Evolutionary conservation across 2,329 filamentous ascomycete genomes (phyloP).

Genomic region (Microcera coccophila): DNA sequence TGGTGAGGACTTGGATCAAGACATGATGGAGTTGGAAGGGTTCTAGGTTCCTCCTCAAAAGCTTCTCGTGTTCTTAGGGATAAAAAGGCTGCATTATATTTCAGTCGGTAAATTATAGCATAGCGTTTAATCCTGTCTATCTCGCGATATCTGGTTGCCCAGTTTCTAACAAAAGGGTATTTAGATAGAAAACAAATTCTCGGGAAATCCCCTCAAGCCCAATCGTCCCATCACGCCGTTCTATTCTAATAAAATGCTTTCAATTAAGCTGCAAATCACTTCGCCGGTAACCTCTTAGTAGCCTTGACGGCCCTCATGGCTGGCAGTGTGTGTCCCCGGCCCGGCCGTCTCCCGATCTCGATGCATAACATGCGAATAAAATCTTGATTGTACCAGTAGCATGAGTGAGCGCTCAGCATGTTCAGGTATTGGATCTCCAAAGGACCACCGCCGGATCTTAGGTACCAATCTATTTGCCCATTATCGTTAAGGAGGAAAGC

Average conservation of each 20-base stretch:
- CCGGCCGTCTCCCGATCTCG: slow-evolving; percentile 74
- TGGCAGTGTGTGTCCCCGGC: slow-evolving; percentile 56
- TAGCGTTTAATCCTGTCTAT: neutral
- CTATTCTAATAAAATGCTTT: slow-evolving; percentile 2
- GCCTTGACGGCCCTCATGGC: slow-evolving; percentile 58
- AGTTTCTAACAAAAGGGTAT: slow-evolving; percentile 4
- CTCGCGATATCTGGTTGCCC: neutral
- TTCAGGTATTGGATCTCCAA: slow-evolving; percentile 95
- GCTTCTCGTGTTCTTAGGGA: too few relatives aligned
- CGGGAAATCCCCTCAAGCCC: slow-evolving; percentile 1
- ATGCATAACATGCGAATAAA: slow-evolving; percentile 88
- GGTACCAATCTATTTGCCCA: slow-evolving; percentile 87
- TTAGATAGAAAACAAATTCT: neutral
- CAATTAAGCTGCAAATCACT: too few relatives aligned
- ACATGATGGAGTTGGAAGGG: slow-evolving; percentile 51
- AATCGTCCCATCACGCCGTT: slow-evolving; percentile 3
- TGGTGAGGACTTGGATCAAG: slow-evolving; percentile 50
- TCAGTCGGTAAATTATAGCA: neutral
- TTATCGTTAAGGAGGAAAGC: slow-evolving; percentile 91
- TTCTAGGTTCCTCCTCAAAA: too few relatives aligned
- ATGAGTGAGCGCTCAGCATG: slow-evolving; percentile 92
- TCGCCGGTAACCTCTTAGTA: slow-evolving; percentile 36
- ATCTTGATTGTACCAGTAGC: slow-evolving; percentile 85
- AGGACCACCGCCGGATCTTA: slow-evolving; percentile 78
- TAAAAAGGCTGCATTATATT: neutral